A percentile compares a stretch with the other conserved stretches of the same genome.
Conservation (phyloP, 148 eudicot species). For the Rhododendron vialii region DNA sequence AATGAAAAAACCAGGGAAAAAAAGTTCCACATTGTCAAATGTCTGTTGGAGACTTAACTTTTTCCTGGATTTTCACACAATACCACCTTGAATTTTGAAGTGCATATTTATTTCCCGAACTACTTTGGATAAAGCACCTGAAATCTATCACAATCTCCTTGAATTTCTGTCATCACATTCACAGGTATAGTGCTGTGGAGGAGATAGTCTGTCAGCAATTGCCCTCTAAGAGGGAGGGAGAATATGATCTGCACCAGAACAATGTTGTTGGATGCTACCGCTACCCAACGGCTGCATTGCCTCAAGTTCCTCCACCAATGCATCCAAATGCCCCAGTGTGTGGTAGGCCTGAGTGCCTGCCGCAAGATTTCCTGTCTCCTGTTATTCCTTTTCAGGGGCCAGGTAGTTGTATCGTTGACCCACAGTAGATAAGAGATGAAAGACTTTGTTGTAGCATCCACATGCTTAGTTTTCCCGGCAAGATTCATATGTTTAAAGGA, state of each 20-base stretch:
- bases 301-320: not conserved
- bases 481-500: not conserved
- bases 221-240: conserved; percentile 5
- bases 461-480: not conserved
- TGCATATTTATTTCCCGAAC: not conserved
- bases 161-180: conserved; percentile 5
- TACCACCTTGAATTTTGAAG: not conserved
- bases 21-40: not conserved
- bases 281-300: conserved; percentile 1
- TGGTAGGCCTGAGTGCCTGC: too few species aligned
- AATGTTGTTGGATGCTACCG: conserved; percentile 3
- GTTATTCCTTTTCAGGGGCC: too few species aligned
- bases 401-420: too few species aligned
- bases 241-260: not conserved
- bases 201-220: conserved; percentile 6
- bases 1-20: not conserved
- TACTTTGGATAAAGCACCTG: not conserved
- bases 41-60: not conserved
- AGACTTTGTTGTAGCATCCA: not conserved
- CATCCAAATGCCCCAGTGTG: too few species aligned
- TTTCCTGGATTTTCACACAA: not conserved
- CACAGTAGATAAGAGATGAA: not conserved
- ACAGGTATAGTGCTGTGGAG: conserved; percentile 12
- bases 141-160: not conserved
- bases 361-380: too few species aligned